phyloP scores from a whole-genome alignment of 768 basidiomycete species.

The Rhodotorula diobovata region DNA sequence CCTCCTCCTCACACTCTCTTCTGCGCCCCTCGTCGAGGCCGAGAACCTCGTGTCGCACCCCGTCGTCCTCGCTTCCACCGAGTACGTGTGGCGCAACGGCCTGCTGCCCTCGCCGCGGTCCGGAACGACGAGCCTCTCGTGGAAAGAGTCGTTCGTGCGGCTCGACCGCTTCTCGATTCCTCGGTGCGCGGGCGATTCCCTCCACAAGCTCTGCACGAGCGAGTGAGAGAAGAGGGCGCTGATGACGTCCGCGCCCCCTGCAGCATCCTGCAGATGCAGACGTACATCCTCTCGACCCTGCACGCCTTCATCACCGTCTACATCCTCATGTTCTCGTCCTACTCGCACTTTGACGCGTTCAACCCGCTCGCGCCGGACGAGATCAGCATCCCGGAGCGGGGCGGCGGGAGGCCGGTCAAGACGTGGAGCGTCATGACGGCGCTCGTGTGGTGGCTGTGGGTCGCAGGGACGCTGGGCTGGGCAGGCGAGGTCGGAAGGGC shows the following conservation, averaged over 20 bases:
- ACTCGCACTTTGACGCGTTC: constrained; percentile 37
- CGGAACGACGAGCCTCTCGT: constrained; percentile 4
- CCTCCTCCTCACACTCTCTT: constrained; percentile 36
- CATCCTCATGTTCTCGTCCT: constrained; percentile 39
- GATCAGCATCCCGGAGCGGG: neutral
- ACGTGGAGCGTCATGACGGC: constrained; percentile 18
- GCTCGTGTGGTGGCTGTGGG: constrained; percentile 37
- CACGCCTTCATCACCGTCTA: constrained; percentile 38
- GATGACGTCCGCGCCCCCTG: too few relatives aligned
- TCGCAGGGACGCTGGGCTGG: constrained; percentile 37
- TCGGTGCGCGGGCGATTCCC: constrained; percentile 4
- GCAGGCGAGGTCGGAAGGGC: constrained; percentile 33
- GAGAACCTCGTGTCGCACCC: constrained; percentile 39
- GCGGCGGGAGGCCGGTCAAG: neutral
- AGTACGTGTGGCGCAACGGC: constrained; percentile 40
- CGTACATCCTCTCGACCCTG: constrained; percentile 31
- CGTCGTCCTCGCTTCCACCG: constrained; percentile 38
- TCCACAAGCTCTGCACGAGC: neutral
- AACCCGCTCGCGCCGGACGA: constrained; percentile 34
- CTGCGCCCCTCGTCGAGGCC: constrained; percentile 35
- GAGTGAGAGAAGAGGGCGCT: too few relatives aligned
- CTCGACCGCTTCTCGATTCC: constrained; percentile 39
- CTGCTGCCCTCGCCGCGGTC: constrained; percentile 18
- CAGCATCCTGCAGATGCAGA: constrained; percentile 28
- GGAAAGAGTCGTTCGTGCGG: constrained; percentile 30